phyloP scores from a whole-genome alignment of 495 filamentous ascomycete genomes.

The Pseudotulostoma volvatum region DNA sequence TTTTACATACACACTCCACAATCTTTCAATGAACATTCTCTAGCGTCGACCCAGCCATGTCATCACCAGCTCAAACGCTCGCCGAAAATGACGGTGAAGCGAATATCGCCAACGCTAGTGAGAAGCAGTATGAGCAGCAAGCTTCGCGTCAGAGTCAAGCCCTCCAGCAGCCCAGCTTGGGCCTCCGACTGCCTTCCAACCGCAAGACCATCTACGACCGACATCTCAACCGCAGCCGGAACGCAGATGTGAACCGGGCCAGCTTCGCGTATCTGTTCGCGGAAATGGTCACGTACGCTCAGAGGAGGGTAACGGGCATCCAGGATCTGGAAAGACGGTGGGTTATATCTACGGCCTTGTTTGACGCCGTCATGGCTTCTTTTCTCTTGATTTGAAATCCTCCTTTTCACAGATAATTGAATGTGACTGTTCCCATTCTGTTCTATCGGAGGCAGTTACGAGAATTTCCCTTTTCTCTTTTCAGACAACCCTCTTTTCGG shows the following conservation, averaged over 20 bases:
- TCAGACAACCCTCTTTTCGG: no score
- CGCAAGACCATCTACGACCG: constrained; percentile 98
- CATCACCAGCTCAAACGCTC: constrained; percentile 6
- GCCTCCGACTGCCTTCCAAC: constrained; percentile 84
- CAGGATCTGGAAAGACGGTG: constrained; percentile 86
- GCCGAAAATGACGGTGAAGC: no score
- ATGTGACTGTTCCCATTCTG: no score
- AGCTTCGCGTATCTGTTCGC: constrained; percentile 92
- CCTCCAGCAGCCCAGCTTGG: constrained; percentile 29
- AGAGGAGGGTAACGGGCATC: constrained; percentile 75
- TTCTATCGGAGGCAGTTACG: no score
- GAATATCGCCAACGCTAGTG: no score
- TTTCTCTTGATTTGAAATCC: no score
- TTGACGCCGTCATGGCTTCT: no score
- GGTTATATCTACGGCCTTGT: constrained; percentile 4
- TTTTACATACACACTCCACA: no score
- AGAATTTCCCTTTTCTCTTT: no score
- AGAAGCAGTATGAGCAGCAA: constrained; percentile 17
- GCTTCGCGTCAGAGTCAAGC: constrained; percentile 17
- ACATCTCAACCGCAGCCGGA: constrained; percentile 74
- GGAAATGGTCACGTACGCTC: constrained; percentile 95
- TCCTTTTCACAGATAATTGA: no score
- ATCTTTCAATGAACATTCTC: no score
- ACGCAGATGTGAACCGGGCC: constrained; percentile 72
- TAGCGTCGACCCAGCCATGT: no score